Base-by-base conservation (phyloP, 257 asterid genomes). In the Solanum appendiculatum region DNA sequence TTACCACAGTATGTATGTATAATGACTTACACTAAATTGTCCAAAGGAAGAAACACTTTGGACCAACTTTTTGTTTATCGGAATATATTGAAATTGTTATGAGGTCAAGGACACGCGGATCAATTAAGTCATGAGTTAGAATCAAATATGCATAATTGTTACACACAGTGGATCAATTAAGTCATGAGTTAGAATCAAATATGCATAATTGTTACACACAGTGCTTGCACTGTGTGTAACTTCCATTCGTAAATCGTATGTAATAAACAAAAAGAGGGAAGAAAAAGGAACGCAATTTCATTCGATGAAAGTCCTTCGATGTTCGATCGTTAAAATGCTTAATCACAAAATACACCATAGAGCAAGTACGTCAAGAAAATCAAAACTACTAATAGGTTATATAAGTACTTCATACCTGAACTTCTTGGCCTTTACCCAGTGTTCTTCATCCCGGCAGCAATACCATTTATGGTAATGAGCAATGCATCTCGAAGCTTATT, bases 391-490 rank as follows among this genome's bases (percentile, higher is more conserved):
- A 18, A 27, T 46, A 15, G 18, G 64, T 78, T 27, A 44, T 44
- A 51, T 51, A 5, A 51, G 60, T 16, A 51, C 60, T 5, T 16
- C 60, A 51, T 51, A 51, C 60, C 66, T 80, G n/a, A 29, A 46
- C 42, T 27, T 25, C 3, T 27, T 18, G 20, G 29, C 10, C 85
- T 46, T 94, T 89, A 95, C 69, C 99, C 98, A 0, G 98, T 95
- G 93, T 97, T 94, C 91, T 97, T 94, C 98, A 97, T 97, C 83
- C 99, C 99, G 74, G 99, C 99, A 72, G 98, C 99, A 84, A 97
- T 97, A 72, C 99, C 99, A 21, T 97, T 97, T 15, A 97, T 93
- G 34, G 98, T 94, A 31, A 97, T 94, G 14, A 95, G 97, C 91
- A 97, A 88, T 11, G 98, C 98, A 85, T 97, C 99, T 83, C 98